A percentile compares a stretch with the other conserved stretches of the same genome.
phyloP scores from a whole-genome alignment of 768 basidiomycete species.

The Collybia sordida region DNA sequence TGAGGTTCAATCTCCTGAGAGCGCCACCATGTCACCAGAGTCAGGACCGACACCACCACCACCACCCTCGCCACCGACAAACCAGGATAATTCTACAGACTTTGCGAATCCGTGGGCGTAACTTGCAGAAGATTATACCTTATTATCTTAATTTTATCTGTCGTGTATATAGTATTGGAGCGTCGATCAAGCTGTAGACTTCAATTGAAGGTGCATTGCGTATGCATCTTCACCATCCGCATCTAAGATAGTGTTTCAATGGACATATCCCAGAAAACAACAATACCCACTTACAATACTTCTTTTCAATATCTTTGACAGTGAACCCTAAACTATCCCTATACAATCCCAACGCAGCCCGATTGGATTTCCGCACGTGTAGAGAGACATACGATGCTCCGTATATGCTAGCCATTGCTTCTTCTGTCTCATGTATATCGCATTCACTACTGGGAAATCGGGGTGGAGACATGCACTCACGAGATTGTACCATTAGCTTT shows the following conservation, averaged over 20 bases:
- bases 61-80: not conserved
- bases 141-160: not conserved
- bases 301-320: conserved; percentile 84
- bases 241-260: conserved; percentile 44
- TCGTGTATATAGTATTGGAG: not conserved
- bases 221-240: conserved; percentile 96
- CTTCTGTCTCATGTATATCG: conserved; percentile 47
- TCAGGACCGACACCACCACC: too few relatives aligned
- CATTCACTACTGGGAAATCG: not conserved
- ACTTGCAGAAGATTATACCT: not conserved
- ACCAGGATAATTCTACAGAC: too few relatives aligned
- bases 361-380: conserved; percentile 94
- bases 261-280: not conserved
- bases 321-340: conserved; percentile 90
- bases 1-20: too few relatives aligned
- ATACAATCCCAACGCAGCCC: conserved; percentile 88
- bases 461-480: conserved; percentile 45
- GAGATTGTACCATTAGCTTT: conserved; percentile 92
- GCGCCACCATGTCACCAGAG: not conserved
- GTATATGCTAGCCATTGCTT: conserved; percentile 89
- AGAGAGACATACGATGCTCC: conserved; percentile 85
- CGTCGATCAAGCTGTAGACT: conserved; percentile 10
- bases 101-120: too few relatives aligned
- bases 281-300: conserved; percentile 70
- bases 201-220: conserved; percentile 77